A percentile compares a stretch with the other conserved stretches of the same genome.
Evolutionary conservation across 495 filamentous ascomycete species (phyloP).

Genomic region (Penicillium samsonianum): DNA sequence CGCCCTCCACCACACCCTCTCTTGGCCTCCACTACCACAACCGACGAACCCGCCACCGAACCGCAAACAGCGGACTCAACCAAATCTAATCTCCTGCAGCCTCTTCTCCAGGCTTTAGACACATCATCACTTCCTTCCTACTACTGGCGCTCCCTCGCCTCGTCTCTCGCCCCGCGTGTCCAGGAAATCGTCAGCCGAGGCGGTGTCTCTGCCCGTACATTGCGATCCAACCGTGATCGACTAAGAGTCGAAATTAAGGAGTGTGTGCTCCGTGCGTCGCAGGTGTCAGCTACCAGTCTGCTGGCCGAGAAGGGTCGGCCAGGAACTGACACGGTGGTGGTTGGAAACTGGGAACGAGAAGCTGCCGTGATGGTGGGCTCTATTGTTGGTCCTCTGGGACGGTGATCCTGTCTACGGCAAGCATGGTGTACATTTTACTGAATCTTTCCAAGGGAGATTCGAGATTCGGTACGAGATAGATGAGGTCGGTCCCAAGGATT

Average conservation of each 20-base stretch:
- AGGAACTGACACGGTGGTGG: conserved; percentile 38
- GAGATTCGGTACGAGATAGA: not conserved
- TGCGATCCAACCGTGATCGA: conserved; percentile 72
- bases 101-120: conserved; percentile 76
- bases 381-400: conserved; percentile 56
- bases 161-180: conserved; percentile 71
- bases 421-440: not conserved
- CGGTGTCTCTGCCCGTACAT: conserved; percentile 76
- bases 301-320: conserved; percentile 46
- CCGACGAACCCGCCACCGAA: conserved; percentile 10
- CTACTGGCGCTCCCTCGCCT: conserved; percentile 88
- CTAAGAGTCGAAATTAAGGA: conserved; percentile 77
- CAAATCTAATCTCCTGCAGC: conserved; percentile 64
- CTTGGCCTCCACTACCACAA: conserved; percentile 34
- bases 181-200: conserved; percentile 81
- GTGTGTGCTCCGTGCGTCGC: conserved; percentile 75
- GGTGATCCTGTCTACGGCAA: conserved; percentile 24
- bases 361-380: conserved; percentile 92
- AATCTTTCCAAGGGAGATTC: not conserved
- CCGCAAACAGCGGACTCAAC: conserved; percentile 10
- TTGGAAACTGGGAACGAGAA: conserved; percentile 80
- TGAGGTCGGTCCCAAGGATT: not conserved
- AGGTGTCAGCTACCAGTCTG: conserved; percentile 55
- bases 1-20: conserved; percentile 67
- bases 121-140: conserved; percentile 83